phyloP scores from a whole-genome alignment of 2,329 filamentous ascomycete genomes.

The Diaporthe nobilis region DNA sequence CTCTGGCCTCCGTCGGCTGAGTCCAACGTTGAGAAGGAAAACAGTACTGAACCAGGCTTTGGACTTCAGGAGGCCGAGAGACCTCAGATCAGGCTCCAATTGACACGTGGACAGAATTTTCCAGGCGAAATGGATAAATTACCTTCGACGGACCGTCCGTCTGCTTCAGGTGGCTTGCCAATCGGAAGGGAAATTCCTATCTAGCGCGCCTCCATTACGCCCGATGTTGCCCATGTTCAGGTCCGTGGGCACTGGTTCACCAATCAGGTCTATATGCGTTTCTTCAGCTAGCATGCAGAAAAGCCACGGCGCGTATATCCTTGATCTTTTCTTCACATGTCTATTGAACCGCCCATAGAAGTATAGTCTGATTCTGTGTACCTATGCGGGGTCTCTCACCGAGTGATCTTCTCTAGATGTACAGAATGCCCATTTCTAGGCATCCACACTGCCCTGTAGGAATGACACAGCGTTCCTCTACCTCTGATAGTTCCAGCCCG shows the following conservation, averaged over 20 bases:
- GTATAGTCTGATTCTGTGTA: not conserved
- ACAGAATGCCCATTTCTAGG: too few species aligned
- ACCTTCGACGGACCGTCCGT: not conserved
- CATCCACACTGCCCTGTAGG: too few species aligned
- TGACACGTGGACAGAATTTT: not conserved
- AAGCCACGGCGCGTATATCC: not conserved
- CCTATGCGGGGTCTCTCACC: not conserved
- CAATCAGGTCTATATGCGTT: not conserved
- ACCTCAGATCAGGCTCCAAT: not conserved
- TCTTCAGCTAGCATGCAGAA: not conserved
- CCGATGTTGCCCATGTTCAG: not conserved
- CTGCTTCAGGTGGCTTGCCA: conserved; percentile 32
- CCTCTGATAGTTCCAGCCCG: too few species aligned
- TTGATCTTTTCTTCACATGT: not conserved
- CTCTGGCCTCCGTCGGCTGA: not conserved
- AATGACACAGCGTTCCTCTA: too few species aligned
- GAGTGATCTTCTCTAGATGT: not conserved
- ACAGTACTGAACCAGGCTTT: not conserved
- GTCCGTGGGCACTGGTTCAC: not conserved
- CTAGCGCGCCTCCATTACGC: not conserved
- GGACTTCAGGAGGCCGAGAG: not conserved
- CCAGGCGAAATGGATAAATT: not conserved
- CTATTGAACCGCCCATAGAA: not conserved
- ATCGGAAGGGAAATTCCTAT: not conserved
- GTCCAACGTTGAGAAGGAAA: not conserved